A percentile compares a stretch with the other conserved stretches of the same genome.
Evolutionary conservation across 2,329 filamentous ascomycete species (phyloP).

Genomic region (Phaeosphaeriaceae sp.): DNA sequence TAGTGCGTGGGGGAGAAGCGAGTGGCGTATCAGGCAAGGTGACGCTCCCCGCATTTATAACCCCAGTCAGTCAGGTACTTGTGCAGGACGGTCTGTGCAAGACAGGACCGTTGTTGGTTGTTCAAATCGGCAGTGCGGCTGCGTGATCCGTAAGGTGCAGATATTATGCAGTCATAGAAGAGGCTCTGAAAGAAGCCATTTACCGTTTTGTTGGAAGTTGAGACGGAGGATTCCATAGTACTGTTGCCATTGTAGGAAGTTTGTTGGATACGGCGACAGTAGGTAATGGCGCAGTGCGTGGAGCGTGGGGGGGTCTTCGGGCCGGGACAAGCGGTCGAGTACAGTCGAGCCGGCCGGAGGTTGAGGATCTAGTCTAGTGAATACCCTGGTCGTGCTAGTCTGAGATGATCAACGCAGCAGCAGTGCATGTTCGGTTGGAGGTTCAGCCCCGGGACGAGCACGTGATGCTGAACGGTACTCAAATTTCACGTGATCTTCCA

Average conservation of each 20-base stretch:
- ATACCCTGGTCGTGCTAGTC: no score
- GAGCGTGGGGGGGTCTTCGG: slow-evolving; percentile 23
- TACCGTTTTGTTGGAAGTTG: not conserved
- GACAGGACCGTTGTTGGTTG: slow-evolving; percentile 24
- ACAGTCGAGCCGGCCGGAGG: not conserved
- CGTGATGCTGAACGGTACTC: no score
- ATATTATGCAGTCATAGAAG: not conserved
- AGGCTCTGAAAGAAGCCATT: slow-evolving; percentile 9
- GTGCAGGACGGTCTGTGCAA: slow-evolving; percentile 25
- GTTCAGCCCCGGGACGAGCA: no score
- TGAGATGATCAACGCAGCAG: no score
- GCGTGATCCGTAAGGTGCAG: not conserved
- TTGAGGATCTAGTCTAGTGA: no score
- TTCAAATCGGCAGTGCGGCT: not conserved
- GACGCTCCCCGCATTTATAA: slow-evolving; percentile 41
- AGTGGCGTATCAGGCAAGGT: slow-evolving; percentile 30
- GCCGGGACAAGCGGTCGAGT: slow-evolving; percentile 18
- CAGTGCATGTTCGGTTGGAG: no score
- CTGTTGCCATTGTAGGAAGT: not conserved
- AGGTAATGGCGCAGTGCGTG: slow-evolving; percentile 49
- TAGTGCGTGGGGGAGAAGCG: slow-evolving; percentile 41
- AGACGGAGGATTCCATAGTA: slow-evolving; percentile 2
- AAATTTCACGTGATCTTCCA: no score
- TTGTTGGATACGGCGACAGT: not conserved
- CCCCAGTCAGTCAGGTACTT: slow-evolving; percentile 40